Percentiles rank a stretch among this genome's conserved stretches.
These are phyloP conservation scores for Pharnaceum exiguum DNA, from an alignment of 148 eudicot genomes.

Conservation along the genomic window DNA sequence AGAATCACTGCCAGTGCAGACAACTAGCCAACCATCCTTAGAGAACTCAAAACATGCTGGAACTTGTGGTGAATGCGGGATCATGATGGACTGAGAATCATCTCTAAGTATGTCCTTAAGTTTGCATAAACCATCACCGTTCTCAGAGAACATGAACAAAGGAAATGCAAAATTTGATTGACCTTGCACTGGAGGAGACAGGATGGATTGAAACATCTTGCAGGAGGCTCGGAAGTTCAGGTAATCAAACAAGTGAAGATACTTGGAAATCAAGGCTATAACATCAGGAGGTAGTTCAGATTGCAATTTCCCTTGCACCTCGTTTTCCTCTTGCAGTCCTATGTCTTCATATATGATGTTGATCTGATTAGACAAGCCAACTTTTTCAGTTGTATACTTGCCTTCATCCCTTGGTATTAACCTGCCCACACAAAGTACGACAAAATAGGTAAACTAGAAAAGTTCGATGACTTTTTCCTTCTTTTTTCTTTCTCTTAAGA, in stretches of 20 bases:
- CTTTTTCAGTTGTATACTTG: not conserved
- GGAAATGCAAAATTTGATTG: not conserved
- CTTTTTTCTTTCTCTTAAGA: no score
- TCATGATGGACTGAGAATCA: not conserved
- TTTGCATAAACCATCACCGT: not conserved
- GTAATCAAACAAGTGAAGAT: conserved; percentile 18
- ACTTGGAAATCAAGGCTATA: not conserved
- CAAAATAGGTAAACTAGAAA: not conserved
- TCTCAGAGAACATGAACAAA: conserved; percentile 3
- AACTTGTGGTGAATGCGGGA: not conserved
- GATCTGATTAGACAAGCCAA: not conserved
- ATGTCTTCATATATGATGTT: not conserved
- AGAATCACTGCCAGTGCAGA: not conserved
- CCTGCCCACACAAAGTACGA: not conserved
- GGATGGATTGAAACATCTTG: not conserved
- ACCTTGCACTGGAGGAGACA: not conserved
- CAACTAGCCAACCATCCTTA: not conserved
- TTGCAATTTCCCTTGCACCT: not conserved
- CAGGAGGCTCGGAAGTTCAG: conserved; percentile 10
- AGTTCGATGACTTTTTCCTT: no score
- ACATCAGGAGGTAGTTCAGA: not conserved
- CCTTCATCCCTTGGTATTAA: not conserved
- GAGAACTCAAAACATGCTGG: not conserved
- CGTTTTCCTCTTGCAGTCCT: not conserved
- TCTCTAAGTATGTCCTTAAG: conserved; percentile 1